Conservation (phyloP, 306 rosid genomes). For the Acacia crassicarpa region DNA sequence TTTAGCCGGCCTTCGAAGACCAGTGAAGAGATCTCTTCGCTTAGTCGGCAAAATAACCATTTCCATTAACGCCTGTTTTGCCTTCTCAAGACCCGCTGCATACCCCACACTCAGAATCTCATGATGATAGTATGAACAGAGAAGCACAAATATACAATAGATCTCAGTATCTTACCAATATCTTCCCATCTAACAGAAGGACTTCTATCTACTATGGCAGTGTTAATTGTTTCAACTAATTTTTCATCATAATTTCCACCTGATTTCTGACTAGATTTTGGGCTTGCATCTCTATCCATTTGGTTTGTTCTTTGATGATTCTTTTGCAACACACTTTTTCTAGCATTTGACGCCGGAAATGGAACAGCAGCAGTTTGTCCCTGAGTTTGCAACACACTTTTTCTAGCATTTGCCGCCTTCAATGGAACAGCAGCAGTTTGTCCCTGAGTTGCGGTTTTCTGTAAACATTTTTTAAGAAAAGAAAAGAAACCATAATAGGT, state of each 20-base stretch:
- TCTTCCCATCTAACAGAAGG: conserved; percentile 98
- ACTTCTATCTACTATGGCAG: conserved; percentile 90
- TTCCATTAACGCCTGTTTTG: conserved; percentile 92
- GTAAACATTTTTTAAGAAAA: conserved; percentile 29
- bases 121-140: conserved; percentile 10
- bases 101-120: conserved; percentile 34
- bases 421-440: conserved; percentile 50
- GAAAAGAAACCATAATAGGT: conserved; percentile 12
- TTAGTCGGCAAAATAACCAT: conserved; percentile 98
- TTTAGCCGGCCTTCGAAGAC: conserved; percentile 94
- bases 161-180: conserved; percentile 59
- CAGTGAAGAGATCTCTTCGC: conserved; percentile 93
- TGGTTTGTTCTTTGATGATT: conserved; percentile 45
- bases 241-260: conserved; percentile 62
- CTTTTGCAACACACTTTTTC: conserved; percentile 48
- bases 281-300: conserved; percentile 51
- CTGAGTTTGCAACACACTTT: conserved; percentile 42
- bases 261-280: conserved; percentile 57
- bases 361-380: conserved; percentile 51
- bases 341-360: conserved; percentile 40
- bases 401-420: conserved; percentile 48
- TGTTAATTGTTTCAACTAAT: conserved; percentile 88
- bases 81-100: conserved; percentile 97
- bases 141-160: conserved; percentile 4
- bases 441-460: conserved; percentile 54